A percentile compares a stretch with the other conserved stretches of the same genome.
Evolutionary conservation across 257 asterid genomes (phyloP).

Genomic region (Buddleja alternifolia): DNA sequence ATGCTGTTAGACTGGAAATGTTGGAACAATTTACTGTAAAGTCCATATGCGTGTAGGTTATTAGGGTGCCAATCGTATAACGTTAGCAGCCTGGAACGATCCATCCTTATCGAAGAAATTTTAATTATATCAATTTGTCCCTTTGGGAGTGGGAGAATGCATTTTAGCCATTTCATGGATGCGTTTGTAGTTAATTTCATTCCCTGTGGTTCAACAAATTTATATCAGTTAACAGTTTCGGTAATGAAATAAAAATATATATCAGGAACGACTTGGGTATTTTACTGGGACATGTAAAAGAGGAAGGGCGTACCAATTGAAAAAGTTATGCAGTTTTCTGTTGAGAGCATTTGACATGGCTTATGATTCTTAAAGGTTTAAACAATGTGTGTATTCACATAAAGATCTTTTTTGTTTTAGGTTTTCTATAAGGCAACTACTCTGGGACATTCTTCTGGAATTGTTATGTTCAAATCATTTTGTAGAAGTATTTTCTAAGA

Average conservation of each 20-base stretch:
- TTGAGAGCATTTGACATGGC: slow-evolving; percentile 4
- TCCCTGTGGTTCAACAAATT: slow-evolving; percentile 4
- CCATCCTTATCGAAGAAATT: slow-evolving; percentile 18
- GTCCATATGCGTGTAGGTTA: not conserved
- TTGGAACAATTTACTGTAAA: not conserved
- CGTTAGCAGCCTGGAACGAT: slow-evolving; percentile 3
- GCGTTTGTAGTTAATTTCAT: not conserved
- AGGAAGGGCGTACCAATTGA: slow-evolving; percentile 1
- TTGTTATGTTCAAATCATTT: slow-evolving; percentile 3
- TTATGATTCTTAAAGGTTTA: slow-evolving; percentile 18
- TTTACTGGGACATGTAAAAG: not conserved
- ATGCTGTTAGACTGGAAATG: not conserved
- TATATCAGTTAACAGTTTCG: not conserved
- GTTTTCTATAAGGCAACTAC: slow-evolving; percentile 15
- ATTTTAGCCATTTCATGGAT: slow-evolving; percentile 1
- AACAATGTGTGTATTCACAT: slow-evolving; percentile 19
- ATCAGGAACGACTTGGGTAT: slow-evolving; percentile 14
- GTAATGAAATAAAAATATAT: not conserved
- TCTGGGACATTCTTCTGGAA: slow-evolving; percentile 3
- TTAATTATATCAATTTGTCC: not conserved
- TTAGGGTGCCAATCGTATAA: not conserved
- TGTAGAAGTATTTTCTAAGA: slow-evolving; percentile 15
- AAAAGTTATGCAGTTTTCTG: not conserved
- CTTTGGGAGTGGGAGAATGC: not conserved
- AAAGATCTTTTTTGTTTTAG: not conserved